Evolutionary conservation across 2,329 filamentous ascomycete genomes (phyloP).

Genomic region (Colletotrichum karsti): DNA sequence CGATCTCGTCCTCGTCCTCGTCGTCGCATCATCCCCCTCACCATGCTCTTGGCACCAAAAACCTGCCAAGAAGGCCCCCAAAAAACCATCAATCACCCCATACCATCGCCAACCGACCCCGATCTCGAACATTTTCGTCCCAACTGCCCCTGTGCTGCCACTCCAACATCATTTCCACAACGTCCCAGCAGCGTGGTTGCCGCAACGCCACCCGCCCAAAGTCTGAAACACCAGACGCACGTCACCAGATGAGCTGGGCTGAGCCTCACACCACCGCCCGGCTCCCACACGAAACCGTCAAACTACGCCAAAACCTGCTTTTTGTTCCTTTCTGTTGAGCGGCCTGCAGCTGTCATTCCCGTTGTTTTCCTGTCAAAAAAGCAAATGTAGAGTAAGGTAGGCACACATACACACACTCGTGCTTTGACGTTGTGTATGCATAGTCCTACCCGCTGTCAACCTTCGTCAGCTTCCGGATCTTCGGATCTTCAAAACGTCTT

Average conservation of each 20-base stretch:
- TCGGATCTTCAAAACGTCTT: background rate
- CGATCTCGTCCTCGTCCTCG: background rate
- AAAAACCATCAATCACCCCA: background rate
- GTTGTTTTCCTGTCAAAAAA: background rate
- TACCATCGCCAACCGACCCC: background rate
- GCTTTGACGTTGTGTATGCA: background rate
- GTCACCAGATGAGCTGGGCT: background rate
- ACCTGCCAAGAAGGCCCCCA: background rate
- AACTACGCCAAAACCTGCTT: background rate
- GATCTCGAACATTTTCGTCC: background rate
- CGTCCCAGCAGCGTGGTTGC: background rate
- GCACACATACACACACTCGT: background rate
- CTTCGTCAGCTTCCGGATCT: background rate
- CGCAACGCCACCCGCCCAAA: background rate
- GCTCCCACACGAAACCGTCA: conserved; percentile 25
- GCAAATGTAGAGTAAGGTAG: background rate
- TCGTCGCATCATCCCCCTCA: background rate
- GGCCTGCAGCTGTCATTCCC: background rate
- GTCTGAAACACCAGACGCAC: conserved; percentile 2
- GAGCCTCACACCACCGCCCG: background rate
- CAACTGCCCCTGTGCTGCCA: background rate
- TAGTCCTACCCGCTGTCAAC: background rate
- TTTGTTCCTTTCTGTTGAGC: background rate
- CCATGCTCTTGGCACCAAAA: background rate
- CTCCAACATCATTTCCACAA: background rate